phyloP scores from a whole-genome alignment of 306 rosid genomes.

The Cucumis cinereus region DNA sequence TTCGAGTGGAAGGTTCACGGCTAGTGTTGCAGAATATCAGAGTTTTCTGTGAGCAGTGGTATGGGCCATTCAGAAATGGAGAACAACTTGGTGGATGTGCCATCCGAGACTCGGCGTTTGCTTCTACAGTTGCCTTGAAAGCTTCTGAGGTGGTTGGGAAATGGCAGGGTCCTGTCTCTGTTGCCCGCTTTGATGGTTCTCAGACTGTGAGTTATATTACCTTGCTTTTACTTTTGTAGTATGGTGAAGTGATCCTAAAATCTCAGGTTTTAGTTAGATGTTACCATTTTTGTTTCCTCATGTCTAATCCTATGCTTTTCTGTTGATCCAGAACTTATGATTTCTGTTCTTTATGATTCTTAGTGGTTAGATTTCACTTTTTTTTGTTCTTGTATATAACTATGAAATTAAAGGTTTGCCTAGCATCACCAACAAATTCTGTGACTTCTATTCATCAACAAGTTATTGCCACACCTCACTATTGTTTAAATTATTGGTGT shows the following conservation, averaged over 20 bases:
- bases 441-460: not conserved
- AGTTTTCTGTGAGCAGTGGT: conserved; percentile 89
- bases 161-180: conserved; percentile 53
- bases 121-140: conserved; percentile 47
- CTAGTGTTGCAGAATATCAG: conserved; percentile 33
- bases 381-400: not conserved
- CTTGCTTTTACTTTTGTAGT: not conserved
- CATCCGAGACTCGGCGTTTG: conserved; percentile 77
- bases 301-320: not conserved
- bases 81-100: conserved; percentile 96
- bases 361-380: not conserved
- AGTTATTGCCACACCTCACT: not conserved
- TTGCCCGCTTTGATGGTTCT: conserved; percentile 26
- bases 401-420: not conserved
- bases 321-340: not conserved
- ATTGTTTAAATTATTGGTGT: not conserved
- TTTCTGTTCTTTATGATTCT: not conserved
- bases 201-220: conserved; percentile 35
- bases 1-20: conserved; percentile 28
- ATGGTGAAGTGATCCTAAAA: not conserved
- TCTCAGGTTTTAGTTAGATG: not conserved
- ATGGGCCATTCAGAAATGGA: conserved; percentile 95
- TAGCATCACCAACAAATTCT: not conserved
- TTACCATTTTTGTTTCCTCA: not conserved
- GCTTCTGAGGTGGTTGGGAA: conserved; percentile 63